Percentiles rank a stretch among this genome's conserved stretches.
Conservation (phyloP, 352 stramenopile genomes). For the Phytophthora sp. region DNA sequence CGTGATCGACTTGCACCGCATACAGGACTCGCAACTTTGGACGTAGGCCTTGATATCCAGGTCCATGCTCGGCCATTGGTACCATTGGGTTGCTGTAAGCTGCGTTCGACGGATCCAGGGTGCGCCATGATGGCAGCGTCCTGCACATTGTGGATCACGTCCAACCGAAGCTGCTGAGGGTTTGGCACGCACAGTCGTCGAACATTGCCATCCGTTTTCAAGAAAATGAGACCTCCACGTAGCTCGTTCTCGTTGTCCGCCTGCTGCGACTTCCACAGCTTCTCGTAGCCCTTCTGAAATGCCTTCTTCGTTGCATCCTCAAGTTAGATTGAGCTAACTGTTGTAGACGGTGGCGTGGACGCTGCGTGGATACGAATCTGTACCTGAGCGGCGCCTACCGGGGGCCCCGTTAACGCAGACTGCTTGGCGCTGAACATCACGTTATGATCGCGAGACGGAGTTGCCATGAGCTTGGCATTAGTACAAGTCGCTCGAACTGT, state of each 20-base stretch:
- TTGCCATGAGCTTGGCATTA: background rate
- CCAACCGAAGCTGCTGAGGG: slow-evolving; percentile 6
- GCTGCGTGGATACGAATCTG: background rate
- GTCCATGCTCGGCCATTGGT: background rate
- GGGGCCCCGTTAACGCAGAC: background rate
- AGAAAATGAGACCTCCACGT: slow-evolving; percentile 2
- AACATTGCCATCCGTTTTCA: slow-evolving; percentile 12
- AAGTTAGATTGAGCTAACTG: slow-evolving; percentile 6
- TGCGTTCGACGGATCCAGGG: slow-evolving; percentile 9
- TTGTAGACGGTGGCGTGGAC: background rate
- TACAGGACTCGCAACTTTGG: slow-evolving; percentile 32
- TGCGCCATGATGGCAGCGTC: slow-evolving; percentile 16
- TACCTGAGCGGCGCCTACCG: background rate
- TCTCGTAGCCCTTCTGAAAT: slow-evolving; percentile 9
- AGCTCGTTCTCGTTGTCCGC: background rate
- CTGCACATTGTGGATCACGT: slow-evolving; percentile 10
- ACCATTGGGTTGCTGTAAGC: slow-evolving; percentile 1
- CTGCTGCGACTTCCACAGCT: background rate
- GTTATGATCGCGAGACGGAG: background rate
- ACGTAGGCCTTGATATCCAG: slow-evolving; percentile 21
- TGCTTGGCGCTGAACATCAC: background rate
- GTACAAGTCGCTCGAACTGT: background rate
- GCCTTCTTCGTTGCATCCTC: slow-evolving; percentile 2
- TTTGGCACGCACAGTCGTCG: slow-evolving; percentile 11
- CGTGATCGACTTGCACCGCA: slow-evolving; percentile 30